Conservation (phyloP, 495 filamentous ascomycete genomes). For the Neurospora sp. region DNA sequence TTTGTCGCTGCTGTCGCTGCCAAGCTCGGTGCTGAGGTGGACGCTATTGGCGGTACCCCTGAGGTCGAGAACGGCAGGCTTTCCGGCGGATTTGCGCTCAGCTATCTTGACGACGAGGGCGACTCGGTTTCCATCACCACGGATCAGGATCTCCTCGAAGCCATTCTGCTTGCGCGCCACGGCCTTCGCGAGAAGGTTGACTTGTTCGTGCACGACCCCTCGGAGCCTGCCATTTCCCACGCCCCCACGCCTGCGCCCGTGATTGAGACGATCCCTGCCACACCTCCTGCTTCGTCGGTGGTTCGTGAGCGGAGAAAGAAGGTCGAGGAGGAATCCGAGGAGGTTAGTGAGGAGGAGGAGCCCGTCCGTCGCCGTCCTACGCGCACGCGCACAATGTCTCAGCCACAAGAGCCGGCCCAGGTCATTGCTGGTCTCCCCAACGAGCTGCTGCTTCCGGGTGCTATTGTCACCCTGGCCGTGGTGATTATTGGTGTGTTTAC, state of each 20-base stretch:
- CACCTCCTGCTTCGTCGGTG: constrained; percentile 44
- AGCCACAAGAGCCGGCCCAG: constrained; percentile 54
- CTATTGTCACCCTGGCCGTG: constrained; percentile 87
- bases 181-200: constrained; percentile 84
- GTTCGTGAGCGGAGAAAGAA: constrained; percentile 49
- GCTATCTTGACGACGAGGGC: constrained; percentile 95
- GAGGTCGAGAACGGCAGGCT: constrained; percentile 68
- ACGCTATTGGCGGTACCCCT: constrained; percentile 75
- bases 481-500: constrained; percentile 91
- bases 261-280: constrained; percentile 27
- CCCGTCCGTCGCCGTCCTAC: constrained; percentile 32
- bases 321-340: constrained; percentile 48
- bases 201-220: constrained; percentile 90
- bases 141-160: constrained; percentile 84
- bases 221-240: constrained; percentile 60
- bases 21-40: constrained; percentile 82
- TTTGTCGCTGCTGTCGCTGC: constrained; percentile 69
- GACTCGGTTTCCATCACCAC: constrained; percentile 97
- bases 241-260: constrained; percentile 61
- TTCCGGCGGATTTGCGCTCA: constrained; percentile 77
- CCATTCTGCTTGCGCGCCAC: constrained; percentile 71
- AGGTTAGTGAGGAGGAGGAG: constrained; percentile 52
- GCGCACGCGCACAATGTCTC: constrained; percentile 23
- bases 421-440: constrained; percentile 89
- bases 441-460: constrained; percentile 84